Evolutionary conservation across 2,329 filamentous ascomycete species (phyloP).

Genomic region (Nigrospora oryzae): DNA sequence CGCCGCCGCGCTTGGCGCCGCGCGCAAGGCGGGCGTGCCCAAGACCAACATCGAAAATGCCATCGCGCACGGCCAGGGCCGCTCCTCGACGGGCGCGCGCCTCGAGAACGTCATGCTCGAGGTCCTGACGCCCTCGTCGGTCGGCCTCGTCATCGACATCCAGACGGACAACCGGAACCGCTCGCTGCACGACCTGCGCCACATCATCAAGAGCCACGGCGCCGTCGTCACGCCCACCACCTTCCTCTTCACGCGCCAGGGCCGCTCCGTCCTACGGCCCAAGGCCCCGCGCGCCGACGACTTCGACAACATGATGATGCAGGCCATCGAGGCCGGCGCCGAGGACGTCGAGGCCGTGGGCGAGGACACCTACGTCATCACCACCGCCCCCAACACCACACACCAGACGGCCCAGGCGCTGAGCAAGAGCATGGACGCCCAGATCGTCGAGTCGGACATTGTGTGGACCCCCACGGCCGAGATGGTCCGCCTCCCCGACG

Average conservation of each 20-base stretch:
- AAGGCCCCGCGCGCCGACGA: conserved; percentile 20
- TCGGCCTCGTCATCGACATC: conserved; percentile 71
- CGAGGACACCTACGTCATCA: conserved; percentile 63
- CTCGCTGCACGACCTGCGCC: conserved; percentile 63
- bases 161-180: conserved; percentile 76
- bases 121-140: conserved; percentile 64
- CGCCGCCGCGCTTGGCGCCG: conserved; percentile 60
- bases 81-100: conserved; percentile 62
- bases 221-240: conserved; percentile 65
- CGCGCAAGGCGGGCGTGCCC: conserved; percentile 80
- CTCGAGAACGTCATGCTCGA: conserved; percentile 77
- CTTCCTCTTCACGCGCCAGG: conserved; percentile 80
- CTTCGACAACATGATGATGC: conserved; percentile 66
- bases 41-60: conserved; percentile 79
- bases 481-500: conserved; percentile 52
- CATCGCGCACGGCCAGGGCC: conserved; percentile 81
- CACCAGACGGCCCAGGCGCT: conserved; percentile 56
- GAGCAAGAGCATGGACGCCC: conserved; percentile 53
- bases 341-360: conserved; percentile 62
- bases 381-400: conserved; percentile 58
- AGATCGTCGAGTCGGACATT: conserved; percentile 69
- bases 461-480: conserved; percentile 80
- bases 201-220: conserved; percentile 61
- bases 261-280: conserved; percentile 60
- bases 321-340: conserved; percentile 77